These are phyloP conservation scores for Boletus sp. DNA, from an alignment of 768 basidiomycete species.

Conservation along the genomic window DNA sequence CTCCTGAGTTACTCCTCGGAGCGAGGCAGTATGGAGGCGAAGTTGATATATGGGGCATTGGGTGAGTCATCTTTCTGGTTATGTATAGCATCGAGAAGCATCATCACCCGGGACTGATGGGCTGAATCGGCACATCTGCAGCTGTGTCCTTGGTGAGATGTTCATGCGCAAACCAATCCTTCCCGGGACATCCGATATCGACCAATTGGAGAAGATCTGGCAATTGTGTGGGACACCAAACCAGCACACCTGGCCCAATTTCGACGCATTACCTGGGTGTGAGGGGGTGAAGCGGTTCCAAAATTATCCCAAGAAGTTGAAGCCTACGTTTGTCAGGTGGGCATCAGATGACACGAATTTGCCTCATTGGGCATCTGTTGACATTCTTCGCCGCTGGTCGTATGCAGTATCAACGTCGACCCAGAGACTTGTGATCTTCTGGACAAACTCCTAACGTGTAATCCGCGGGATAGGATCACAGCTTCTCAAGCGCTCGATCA, in stretches of 20 bases:
- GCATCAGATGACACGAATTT: slow-evolving; percentile 23
- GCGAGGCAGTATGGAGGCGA: slow-evolving; percentile 88
- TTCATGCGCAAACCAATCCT: slow-evolving; percentile 84
- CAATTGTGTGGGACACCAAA: slow-evolving; percentile 85
- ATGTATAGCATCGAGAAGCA: background rate
- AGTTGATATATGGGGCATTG: slow-evolving; percentile 97
- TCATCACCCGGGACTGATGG: background rate
- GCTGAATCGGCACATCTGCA: slow-evolving; percentile 29
- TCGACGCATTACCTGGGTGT: slow-evolving; percentile 71
- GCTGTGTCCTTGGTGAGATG: slow-evolving; percentile 98
- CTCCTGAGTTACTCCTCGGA: slow-evolving; percentile 89
- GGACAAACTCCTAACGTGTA: slow-evolving; percentile 77
- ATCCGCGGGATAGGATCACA: slow-evolving; percentile 81
- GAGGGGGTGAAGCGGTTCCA: slow-evolving; percentile 72
- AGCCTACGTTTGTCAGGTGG: slow-evolving; percentile 58
- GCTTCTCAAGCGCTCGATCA: slow-evolving; percentile 87
- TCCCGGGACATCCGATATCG: slow-evolving; percentile 83
- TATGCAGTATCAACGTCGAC: slow-evolving; percentile 50
- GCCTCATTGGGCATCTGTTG: slow-evolving; percentile 1
- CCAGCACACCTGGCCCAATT: slow-evolving; percentile 78
- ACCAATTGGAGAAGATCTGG: slow-evolving; percentile 91
- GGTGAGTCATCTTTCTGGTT: slow-evolving; percentile 47
- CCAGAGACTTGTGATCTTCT: slow-evolving; percentile 77
- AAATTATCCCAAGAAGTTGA: slow-evolving; percentile 53
- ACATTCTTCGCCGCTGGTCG: slow-evolving; percentile 2